Evolutionary conservation across 2,329 filamentous ascomycete species (phyloP), one percentile per base, ranked within the genome.

Genomic region (Coniochaeta sp.): DNA sequence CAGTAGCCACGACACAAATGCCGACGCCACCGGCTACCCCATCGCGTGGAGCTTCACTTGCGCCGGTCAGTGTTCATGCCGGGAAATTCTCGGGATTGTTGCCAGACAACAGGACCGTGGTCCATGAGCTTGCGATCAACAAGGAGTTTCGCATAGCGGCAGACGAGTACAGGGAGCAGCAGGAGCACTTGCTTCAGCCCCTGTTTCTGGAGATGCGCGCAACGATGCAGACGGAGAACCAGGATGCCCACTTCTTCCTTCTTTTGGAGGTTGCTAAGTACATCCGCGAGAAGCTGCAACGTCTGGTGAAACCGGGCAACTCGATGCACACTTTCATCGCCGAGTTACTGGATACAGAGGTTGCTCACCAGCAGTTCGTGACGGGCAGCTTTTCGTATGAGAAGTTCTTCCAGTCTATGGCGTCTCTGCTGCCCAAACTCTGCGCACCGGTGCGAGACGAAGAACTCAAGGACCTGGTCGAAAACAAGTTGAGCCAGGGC

Each of bases 401-500:
- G 65, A 88, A 86, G 61, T 93, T 93, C 73, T 93, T 93, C 69
- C 77, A 80, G 1, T 89, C 90, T 63, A 90, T 93, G 81, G 86
- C 85, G 1, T 83, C 84, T 1, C 81, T 95, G 55, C 77, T 95
- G 56, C 90, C 90, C 6, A 90, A 90, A 69, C 82, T 95, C 16
- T 93, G 90, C 67, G 90, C 90, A 0, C 90, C 90, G 0, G 87
- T 90, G 69, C 81, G 90, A n/a, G 90, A 95, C 68, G 84, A 84
- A 4, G 86, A 91, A 69, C 88, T 91, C 61, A 88, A 89, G 69
- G 80, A 82, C 2, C 74, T 93, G 22, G 78, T 86, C 1, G 82
- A 88, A 57, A 84, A 87, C 62, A 82, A 85, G 64, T 75, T 87
- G 9, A 73, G 74, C 55, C 77, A 81, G 24, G 84, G 86, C 4